Percentiles rank a stretch among this genome's conserved stretches.
Conservation (phyloP, 768 basidiomycete genomes). For the Gloeopeniophorella convolvens region DNA sequence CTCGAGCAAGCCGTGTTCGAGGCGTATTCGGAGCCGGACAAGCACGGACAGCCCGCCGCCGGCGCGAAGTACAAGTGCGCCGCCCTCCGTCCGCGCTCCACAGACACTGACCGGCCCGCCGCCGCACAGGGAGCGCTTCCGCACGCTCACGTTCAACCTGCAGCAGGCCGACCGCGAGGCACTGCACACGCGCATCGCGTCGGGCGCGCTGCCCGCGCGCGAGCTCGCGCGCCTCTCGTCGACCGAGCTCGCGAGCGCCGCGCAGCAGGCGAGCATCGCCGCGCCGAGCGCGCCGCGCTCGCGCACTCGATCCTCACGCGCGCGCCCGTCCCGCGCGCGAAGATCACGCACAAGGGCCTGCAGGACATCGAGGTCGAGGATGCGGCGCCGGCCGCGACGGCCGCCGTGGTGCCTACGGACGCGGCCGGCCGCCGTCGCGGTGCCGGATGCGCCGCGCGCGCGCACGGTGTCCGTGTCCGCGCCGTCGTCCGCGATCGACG, state of each 20-base stretch:
- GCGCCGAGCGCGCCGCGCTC: slow-evolving; percentile 75
- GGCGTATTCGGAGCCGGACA: slow-evolving; percentile 72
- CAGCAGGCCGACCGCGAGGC: slow-evolving; percentile 72
- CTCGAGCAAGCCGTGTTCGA: slow-evolving; percentile 76
- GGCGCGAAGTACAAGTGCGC: slow-evolving; percentile 78
- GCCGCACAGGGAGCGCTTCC: slow-evolving; percentile 70
- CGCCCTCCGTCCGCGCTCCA: background rate
- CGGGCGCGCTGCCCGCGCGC: slow-evolving; percentile 56
- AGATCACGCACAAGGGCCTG: slow-evolving; percentile 90
- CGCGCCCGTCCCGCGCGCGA: slow-evolving; percentile 56
- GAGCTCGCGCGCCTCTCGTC: slow-evolving; percentile 79
- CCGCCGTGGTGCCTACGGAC: no score
- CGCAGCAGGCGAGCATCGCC: slow-evolving; percentile 77
- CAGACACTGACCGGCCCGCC: slow-evolving; percentile 2
- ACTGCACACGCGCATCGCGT: slow-evolving; percentile 75
- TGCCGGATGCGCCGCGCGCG: no score
- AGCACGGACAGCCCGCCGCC: slow-evolving; percentile 52
- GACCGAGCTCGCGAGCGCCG: slow-evolving; percentile 81
- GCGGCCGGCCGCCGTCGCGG: no score
- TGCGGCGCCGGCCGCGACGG: slow-evolving; percentile 36
- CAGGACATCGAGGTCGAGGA: slow-evolving; percentile 83
- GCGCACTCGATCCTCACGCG: slow-evolving; percentile 81
- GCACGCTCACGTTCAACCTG: slow-evolving; percentile 85
- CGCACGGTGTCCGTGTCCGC: slow-evolving; percentile 55
- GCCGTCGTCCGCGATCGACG: no score